Evolutionary conservation across 257 asterid genomes (phyloP), one percentile per base, ranked within the genome.

Genomic region (Asclepias syriaca): DNA sequence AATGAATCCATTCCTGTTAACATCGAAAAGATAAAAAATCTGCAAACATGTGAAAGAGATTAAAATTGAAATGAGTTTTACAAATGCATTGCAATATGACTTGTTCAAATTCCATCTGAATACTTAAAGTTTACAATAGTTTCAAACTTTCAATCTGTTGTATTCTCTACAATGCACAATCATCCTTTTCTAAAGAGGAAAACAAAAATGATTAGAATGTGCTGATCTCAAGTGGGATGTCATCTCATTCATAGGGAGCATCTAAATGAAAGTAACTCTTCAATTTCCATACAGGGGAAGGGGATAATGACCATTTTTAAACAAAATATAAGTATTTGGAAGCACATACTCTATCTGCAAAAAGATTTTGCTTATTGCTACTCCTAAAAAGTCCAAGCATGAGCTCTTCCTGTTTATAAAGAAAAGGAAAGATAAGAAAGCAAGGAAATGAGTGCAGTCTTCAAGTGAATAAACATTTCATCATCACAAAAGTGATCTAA

Each of bases 11-110:
- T 66, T 81, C 68, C 46, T 63, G n/a, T 81, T 77, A 22, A 64
- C 71, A 66, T 81, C 81, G 59, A 80, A 80, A 61, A 77, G 74
- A 48, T 63, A 45, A 61, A 80, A 80, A 59, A 81, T 59, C 84
- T 77, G 72, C 67, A 63, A 61, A 68, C 18, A 49, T 22, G 14
- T 11, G n/a, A 48, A 49, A 50, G n/a, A 8, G 64, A 39, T 39
- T n/a, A 57, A 73, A 39, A 77, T 77, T 21, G 29, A 58, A 50
- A 22, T 22, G 37, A 58, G 29, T 10, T 58, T 58, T 58, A 3
- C 37, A 24, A 34, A 34, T 4, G n/a, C 55, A 50, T 11, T 24
- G 7, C 18, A 58, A 24, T 58, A 24, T 58, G 39, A 58, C 64
- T 24, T 11, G 8, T 58, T 22, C 64, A 58, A 58, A 22, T 24